phyloP scores from a whole-genome alignment of 1,139 yeast species.

The Candida sojae region DNA sequence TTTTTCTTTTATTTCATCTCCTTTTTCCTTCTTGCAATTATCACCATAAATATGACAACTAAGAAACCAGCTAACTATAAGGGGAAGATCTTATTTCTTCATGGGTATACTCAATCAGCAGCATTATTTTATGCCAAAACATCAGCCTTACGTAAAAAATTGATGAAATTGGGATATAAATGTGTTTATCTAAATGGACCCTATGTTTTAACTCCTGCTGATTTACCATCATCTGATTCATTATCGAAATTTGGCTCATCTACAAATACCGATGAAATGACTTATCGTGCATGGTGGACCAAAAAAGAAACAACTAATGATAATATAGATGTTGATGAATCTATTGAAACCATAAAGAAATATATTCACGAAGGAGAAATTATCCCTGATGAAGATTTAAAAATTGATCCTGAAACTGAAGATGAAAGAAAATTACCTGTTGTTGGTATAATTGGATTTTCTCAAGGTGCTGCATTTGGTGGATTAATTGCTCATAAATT shows the following conservation, averaged over 20 bases:
- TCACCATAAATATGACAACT: slow-evolving; percentile 9
- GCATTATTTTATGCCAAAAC: slow-evolving; percentile 49
- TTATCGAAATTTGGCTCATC: slow-evolving; percentile 44
- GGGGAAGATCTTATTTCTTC: slow-evolving; percentile 41
- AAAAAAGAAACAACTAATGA: slow-evolving; percentile 24
- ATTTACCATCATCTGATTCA: slow-evolving; percentile 57
- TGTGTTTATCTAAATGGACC: slow-evolving; percentile 83
- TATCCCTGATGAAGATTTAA: slow-evolving; percentile 31
- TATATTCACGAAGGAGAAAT: slow-evolving; percentile 35
- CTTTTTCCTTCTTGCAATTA: too few species aligned
- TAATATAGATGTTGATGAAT: slow-evolving; percentile 26
- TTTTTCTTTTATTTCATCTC: background rate
- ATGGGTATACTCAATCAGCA: slow-evolving; percentile 47
- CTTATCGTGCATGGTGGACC: slow-evolving; percentile 42
- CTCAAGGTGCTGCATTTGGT: slow-evolving; percentile 56
- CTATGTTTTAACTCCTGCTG: slow-evolving; percentile 58
- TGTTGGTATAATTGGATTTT: slow-evolving; percentile 45
- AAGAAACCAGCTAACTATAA: slow-evolving; percentile 12
- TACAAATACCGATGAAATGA: slow-evolving; percentile 22
- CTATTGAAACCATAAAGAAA: slow-evolving; percentile 30
- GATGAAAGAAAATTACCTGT: slow-evolving; percentile 32
- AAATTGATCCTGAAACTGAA: slow-evolving; percentile 21
- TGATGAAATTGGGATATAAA: slow-evolving; percentile 48
- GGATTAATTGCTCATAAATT: slow-evolving; percentile 39
- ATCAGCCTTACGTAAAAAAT: slow-evolving; percentile 43